Conservation (phyloP, 306 rosid species). For the Senna siamea region DNA sequence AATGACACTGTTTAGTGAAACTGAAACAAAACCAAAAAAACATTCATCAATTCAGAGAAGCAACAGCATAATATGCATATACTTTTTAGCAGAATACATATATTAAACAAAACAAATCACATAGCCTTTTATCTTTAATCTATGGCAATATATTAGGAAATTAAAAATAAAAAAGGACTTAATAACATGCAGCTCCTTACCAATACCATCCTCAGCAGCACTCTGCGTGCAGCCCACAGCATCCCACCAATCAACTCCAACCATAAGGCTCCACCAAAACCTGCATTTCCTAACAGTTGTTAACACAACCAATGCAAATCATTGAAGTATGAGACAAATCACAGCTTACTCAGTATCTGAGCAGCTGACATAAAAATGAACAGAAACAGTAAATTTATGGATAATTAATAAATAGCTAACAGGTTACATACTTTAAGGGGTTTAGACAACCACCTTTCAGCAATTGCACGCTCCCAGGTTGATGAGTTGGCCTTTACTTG, state of each 20-base stretch:
- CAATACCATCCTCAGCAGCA: slow-evolving; percentile 99
- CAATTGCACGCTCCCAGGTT: slow-evolving; percentile 97
- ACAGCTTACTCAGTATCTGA: slow-evolving; percentile 15
- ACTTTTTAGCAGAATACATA: slow-evolving; percentile 11
- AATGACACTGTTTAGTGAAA: slow-evolving; percentile 87
- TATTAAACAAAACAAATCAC: slow-evolving; percentile 19
- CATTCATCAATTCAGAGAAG: slow-evolving; percentile 35
- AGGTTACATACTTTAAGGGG: slow-evolving; percentile 9
- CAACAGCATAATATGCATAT: slow-evolving; percentile 18
- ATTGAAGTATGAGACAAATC: slow-evolving; percentile 29
- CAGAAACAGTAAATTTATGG: slow-evolving; percentile 27
- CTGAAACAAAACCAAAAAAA: slow-evolving; percentile 60
- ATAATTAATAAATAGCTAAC: slow-evolving; percentile 24
- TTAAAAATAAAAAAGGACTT: slow-evolving; percentile 13
- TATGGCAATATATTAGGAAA: slow-evolving; percentile 16
- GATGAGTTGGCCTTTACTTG: slow-evolving; percentile 80
- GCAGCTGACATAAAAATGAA: slow-evolving; percentile 8
- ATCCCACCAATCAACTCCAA: slow-evolving; percentile 99
- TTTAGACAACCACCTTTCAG: slow-evolving; percentile 72
- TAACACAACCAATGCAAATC: slow-evolving; percentile 35
- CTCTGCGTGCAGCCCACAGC: slow-evolving; percentile 99
- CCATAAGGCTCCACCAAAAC: slow-evolving; percentile 99
- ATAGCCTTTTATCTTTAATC: slow-evolving; percentile 6
- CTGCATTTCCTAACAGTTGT: slow-evolving; percentile 52
- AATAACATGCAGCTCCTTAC: slow-evolving; percentile 51